Conservation (phyloP, 257 asterid genomes). For the Datura wrightii region DNA sequence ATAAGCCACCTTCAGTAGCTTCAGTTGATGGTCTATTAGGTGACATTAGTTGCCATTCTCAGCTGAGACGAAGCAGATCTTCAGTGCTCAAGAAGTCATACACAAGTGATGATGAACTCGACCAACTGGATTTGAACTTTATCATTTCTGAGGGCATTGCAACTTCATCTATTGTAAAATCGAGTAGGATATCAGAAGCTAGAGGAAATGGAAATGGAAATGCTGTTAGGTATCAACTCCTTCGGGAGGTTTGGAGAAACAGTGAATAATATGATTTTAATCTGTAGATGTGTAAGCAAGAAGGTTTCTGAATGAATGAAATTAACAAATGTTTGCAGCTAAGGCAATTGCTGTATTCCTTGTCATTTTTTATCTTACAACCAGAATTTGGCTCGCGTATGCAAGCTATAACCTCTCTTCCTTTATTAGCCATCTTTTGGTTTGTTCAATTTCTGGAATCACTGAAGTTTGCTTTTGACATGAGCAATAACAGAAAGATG, state of each 20-base stretch:
- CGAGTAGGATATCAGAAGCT: constrained; percentile 49
- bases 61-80: constrained; percentile 51
- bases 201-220: constrained; percentile 55
- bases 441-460: background rate
- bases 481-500: too few species aligned
- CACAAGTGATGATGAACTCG: constrained; percentile 86
- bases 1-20: constrained; percentile 74
- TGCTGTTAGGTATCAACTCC: constrained; percentile 69
- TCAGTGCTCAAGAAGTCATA: constrained; percentile 63
- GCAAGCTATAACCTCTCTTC: too few species aligned
- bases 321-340: background rate
- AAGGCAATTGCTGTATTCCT: background rate
- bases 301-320: background rate
- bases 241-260: constrained; percentile 64
- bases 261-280: constrained; percentile 38
- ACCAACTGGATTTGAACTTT: constrained; percentile 73
- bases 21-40: constrained; percentile 53
- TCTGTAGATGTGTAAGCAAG: background rate
- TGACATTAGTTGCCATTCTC: constrained; percentile 62
- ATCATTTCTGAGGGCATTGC: constrained; percentile 27
- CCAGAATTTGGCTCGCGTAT: too few species aligned
- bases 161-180: constrained; percentile 58
- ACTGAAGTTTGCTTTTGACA: background rate
- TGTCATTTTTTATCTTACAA: background rate
- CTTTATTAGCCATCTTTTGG: background rate